phyloP scores from a whole-genome alignment of 2,329 filamentous ascomycete species.

The Cordyceps cicadae region DNA sequence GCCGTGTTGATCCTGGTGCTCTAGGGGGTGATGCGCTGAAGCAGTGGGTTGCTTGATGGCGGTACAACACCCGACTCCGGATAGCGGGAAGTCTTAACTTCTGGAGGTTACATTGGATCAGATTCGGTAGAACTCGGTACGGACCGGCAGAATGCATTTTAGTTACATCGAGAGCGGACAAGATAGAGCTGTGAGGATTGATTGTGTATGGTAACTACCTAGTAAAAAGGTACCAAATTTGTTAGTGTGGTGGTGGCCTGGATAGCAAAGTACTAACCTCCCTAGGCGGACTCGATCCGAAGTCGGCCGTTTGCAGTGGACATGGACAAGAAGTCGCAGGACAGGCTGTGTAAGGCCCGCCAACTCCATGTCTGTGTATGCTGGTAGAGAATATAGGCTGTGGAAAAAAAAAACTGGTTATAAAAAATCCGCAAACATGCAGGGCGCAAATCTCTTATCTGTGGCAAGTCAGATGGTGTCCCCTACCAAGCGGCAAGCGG shows the following conservation, averaged over 20 bases:
- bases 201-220: not conserved
- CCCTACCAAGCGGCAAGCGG: not conserved
- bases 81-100: not conserved
- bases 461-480: not conserved
- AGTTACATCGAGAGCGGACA: not conserved
- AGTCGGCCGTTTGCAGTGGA: conserved; percentile 8
- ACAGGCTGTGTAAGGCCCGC: not conserved
- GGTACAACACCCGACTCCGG: not conserved
- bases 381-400: too few relatives aligned
- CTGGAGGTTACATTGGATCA: not conserved
- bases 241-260: not conserved
- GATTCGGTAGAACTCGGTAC: not conserved
- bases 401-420: not conserved
- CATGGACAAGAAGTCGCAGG: not conserved
- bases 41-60: not conserved
- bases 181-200: not conserved
- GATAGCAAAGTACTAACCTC: too few relatives aligned
- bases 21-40: not conserved
- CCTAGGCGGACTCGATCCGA: not conserved
- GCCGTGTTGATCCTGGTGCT: not conserved
- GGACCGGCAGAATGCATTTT: not conserved
- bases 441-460: not conserved
- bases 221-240: not conserved
- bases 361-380: not conserved
- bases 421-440: too few relatives aligned